phyloP scores from a whole-genome alignment of 2,329 filamentous ascomycete genomes.

The Colletotrichum magnum region DNA sequence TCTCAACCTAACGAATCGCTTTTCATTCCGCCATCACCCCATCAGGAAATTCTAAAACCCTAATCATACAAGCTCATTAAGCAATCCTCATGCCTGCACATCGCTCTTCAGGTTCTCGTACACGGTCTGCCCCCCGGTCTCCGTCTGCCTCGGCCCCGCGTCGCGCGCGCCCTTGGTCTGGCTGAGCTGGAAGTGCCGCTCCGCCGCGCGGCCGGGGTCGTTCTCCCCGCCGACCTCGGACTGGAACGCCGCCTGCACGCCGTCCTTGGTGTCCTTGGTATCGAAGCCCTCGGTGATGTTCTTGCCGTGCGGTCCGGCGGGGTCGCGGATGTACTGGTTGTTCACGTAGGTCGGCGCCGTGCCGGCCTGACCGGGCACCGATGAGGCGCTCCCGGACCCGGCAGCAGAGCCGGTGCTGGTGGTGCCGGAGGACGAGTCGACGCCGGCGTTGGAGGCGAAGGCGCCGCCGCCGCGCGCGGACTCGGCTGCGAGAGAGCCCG shows the following conservation, averaged over 20 bases:
- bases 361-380: constrained; percentile 41
- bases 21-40: constrained; percentile 8
- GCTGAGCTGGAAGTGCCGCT: constrained; percentile 55
- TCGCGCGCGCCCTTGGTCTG: constrained; percentile 44
- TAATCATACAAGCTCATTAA: constrained; percentile 31
- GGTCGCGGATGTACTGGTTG: constrained; percentile 50
- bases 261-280: constrained; percentile 51
- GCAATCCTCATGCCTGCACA: constrained; percentile 29
- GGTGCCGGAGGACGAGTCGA: constrained; percentile 57
- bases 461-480: constrained; percentile 72
- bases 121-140: constrained; percentile 45
- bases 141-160: constrained; percentile 46
- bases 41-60: not conserved
- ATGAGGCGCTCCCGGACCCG: constrained; percentile 21
- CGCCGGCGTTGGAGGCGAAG: constrained; percentile 72
- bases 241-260: constrained; percentile 55
- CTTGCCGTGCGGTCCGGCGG: constrained; percentile 58
- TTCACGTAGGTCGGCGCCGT: constrained; percentile 56
- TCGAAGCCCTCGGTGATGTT: constrained; percentile 56
- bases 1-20: not conserved
- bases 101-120: constrained; percentile 50
- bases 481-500: constrained; percentile 83
- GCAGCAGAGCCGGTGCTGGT: constrained; percentile 21
- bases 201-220: constrained; percentile 63
- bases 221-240: constrained; percentile 61